Conservation (phyloP, 2,329 filamentous ascomycete species). For the Epichloe typhina region DNA sequence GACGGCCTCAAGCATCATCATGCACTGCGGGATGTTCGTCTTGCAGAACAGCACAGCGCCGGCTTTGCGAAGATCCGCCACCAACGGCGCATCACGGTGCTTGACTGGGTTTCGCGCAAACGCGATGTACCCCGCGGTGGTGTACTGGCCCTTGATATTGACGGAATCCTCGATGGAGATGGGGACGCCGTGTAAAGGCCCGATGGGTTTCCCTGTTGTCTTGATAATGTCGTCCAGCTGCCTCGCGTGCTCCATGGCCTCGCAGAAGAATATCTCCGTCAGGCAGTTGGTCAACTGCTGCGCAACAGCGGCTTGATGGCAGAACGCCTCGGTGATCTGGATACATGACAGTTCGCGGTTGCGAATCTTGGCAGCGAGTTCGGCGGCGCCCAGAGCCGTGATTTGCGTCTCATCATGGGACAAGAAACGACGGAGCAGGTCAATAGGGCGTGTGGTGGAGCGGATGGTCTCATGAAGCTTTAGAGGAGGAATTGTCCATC, state of each 20-base stretch:
- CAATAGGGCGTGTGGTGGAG: constrained; percentile 5
- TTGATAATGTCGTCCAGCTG: constrained; percentile 25
- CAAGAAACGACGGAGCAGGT: constrained; percentile 6
- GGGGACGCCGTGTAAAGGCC: constrained; percentile 47
- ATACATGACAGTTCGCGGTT: constrained; percentile 10
- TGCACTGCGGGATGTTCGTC: constrained; percentile 52
- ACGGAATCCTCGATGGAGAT: constrained; percentile 22
- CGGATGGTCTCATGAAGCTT: constrained; percentile 6
- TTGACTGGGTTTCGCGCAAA: constrained; percentile 16
- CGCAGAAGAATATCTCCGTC: constrained; percentile 36
- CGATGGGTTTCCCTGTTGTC: constrained; percentile 5
- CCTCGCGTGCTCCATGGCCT: constrained; percentile 30
- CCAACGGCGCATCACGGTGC: constrained; percentile 3
- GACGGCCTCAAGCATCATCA: constrained; percentile 42
- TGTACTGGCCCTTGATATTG: constrained; percentile 4
- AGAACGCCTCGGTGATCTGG: constrained; percentile 14
- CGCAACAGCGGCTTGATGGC: constrained; percentile 15
- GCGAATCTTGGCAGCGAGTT: constrained; percentile 9
- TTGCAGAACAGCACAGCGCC: constrained; percentile 43
- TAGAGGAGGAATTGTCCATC: constrained; percentile 6
- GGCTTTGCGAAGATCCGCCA: constrained; percentile 4
- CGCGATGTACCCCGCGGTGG: constrained; percentile 7
- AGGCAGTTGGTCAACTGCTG: constrained; percentile 25
- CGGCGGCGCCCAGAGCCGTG: constrained; percentile 7
- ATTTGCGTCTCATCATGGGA: constrained; percentile 12